Conservation (phyloP, 2,329 filamentous ascomycete species). For the Sarocladium brachiariae region DNA sequence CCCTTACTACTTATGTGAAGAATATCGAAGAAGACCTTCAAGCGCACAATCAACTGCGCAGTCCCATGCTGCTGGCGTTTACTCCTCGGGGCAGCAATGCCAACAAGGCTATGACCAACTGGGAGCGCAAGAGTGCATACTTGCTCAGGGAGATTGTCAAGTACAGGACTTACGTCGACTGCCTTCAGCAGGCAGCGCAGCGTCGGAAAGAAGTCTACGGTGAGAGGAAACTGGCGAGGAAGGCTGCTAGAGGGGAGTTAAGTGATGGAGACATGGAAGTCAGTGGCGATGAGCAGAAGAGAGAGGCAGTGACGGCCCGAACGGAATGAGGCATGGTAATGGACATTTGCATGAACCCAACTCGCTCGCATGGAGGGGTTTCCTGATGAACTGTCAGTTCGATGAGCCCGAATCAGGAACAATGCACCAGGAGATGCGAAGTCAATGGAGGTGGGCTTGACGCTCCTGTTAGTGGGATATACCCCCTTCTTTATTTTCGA, state of each 20-base stretch:
- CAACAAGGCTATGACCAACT: conserved; percentile 83
- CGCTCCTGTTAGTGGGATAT: background rate
- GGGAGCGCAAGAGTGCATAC: conserved; percentile 93
- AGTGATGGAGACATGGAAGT: conserved; percentile 32
- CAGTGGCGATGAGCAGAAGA: conserved; percentile 25
- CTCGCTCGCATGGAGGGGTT: too few relatives aligned
- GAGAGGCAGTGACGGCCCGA: conserved; percentile 26
- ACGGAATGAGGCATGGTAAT: too few relatives aligned
- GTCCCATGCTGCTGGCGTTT: conserved; percentile 83
- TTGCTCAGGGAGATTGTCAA: conserved; percentile 92
- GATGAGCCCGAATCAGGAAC: too few relatives aligned
- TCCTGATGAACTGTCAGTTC: too few relatives aligned
- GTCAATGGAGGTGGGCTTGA: background rate
- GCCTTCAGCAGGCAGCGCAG: conserved; percentile 61
- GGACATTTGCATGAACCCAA: too few relatives aligned
- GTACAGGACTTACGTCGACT: conserved; percentile 91
- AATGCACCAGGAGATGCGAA: too few relatives aligned
- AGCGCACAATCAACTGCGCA: conserved; percentile 80
- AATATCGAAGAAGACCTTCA: conserved; percentile 81
- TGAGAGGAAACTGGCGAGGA: conserved; percentile 46
- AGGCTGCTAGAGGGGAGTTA: conserved; percentile 41
- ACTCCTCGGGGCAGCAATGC: conserved; percentile 77
- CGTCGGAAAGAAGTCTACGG: conserved; percentile 65
- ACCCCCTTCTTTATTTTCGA: background rate
- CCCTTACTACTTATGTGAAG: conserved; percentile 71